A percentile compares a stretch with the other conserved stretches of the same genome.
phyloP scores from a whole-genome alignment of 257 asterid species.

The Plantago elongata region DNA sequence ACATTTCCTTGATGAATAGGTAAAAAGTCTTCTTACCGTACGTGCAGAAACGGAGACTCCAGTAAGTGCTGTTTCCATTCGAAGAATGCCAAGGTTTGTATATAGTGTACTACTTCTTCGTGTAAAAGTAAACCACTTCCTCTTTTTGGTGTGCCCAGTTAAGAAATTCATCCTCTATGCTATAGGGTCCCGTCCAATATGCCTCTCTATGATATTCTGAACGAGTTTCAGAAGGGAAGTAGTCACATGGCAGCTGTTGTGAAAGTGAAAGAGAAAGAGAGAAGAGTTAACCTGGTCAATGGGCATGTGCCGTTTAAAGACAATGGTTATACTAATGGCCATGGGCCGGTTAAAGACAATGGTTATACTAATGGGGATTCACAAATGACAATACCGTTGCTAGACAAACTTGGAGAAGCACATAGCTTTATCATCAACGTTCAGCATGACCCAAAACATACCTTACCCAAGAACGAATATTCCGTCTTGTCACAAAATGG shows the following conservation, averaged over 20 bases:
- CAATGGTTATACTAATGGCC: slow-evolving; percentile 23
- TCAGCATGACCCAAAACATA: slow-evolving; percentile 37
- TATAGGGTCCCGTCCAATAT: slow-evolving; percentile 87
- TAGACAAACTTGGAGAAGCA: slow-evolving; percentile 33
- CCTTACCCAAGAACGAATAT: slow-evolving; percentile 15
- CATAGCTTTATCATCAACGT: slow-evolving; percentile 43
- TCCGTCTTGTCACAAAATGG: slow-evolving; percentile 36
- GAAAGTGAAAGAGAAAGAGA: slow-evolving; percentile 57
- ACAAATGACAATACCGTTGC: slow-evolving; percentile 50
- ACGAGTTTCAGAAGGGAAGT: slow-evolving; percentile 93
- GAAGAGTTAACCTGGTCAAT: slow-evolving; percentile 20
- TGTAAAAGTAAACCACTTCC: not conserved
- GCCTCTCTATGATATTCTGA: slow-evolving; percentile 95
- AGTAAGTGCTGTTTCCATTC: slow-evolving; percentile 85
- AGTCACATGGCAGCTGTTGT: slow-evolving; percentile 99
- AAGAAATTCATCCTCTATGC: slow-evolving; percentile 10
- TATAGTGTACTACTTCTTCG: no score
- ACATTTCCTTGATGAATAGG: slow-evolving; percentile 40
- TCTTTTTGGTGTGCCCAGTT: not conserved
- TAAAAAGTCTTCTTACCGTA: slow-evolving; percentile 87
- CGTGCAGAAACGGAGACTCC: slow-evolving; percentile 95
- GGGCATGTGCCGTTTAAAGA: slow-evolving; percentile 28
- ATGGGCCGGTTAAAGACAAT: slow-evolving; percentile 23
- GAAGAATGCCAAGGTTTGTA: slow-evolving; percentile 84
- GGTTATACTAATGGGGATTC: slow-evolving; percentile 31